phyloP scores from a whole-genome alignment of 768 basidiomycete genomes.

The Dioszegia hungarica region DNA sequence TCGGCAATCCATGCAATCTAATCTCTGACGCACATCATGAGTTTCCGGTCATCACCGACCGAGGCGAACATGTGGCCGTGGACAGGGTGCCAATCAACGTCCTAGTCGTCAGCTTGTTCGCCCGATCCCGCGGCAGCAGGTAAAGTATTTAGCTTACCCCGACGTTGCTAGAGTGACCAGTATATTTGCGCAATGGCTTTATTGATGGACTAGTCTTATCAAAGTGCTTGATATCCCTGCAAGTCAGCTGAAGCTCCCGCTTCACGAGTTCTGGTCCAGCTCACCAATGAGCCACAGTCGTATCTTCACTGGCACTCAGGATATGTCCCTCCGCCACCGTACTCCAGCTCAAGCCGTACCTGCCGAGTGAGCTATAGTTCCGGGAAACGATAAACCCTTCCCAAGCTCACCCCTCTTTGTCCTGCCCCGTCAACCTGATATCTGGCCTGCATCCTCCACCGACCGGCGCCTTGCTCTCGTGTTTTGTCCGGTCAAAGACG shows the following conservation, averaged over 20 bases:
- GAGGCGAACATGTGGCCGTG: constrained; percentile 83
- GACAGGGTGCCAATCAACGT: constrained; percentile 90
- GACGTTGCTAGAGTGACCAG: constrained; percentile 85
- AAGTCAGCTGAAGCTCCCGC: not conserved
- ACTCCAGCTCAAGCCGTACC: constrained; percentile 93
- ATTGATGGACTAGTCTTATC: constrained; percentile 67
- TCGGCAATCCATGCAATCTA: not conserved
- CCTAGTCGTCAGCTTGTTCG: constrained; percentile 56
- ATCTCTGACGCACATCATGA: constrained; percentile 69
- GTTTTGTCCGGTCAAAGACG: constrained; percentile 96
- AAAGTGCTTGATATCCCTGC: constrained; percentile 88
- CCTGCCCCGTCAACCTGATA: constrained; percentile 83
- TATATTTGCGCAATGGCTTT: constrained; percentile 78
- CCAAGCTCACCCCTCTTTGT: constrained; percentile 77
- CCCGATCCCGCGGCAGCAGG: too few species aligned
- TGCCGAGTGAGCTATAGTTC: constrained; percentile 39
- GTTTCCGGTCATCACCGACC: constrained; percentile 90
- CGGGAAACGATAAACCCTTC: not conserved
- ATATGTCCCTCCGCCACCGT: constrained; percentile 75
- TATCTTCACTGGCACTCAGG: constrained; percentile 89
- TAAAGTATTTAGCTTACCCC: constrained; percentile 59
- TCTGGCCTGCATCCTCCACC: constrained; percentile 83
- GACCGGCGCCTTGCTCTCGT: constrained; percentile 83
- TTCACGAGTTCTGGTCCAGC: constrained; percentile 31
- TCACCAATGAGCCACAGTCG: constrained; percentile 90